phyloP scores from a whole-genome alignment of 768 basidiomycete genomes.

The Pleurotus sapidus region DNA sequence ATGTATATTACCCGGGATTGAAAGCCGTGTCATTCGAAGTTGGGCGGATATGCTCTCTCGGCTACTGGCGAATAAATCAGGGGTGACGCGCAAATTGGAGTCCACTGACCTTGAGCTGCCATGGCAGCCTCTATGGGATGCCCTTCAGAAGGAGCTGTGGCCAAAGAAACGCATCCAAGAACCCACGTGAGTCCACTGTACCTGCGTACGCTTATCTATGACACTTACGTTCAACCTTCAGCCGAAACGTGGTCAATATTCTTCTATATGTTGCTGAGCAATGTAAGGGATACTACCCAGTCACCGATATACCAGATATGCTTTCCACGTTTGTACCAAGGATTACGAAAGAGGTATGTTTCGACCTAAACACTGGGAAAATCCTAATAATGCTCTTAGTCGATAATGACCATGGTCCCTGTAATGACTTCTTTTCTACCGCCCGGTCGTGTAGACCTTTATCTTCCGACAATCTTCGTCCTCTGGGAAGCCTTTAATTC shows the following conservation, averaged over 20 bases:
- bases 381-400: slow-evolving; percentile 33
- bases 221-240: slow-evolving; percentile 14
- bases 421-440: slow-evolving; percentile 80
- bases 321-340: slow-evolving; percentile 68
- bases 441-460: slow-evolving; percentile 58
- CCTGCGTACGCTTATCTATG: slow-evolving; percentile 4
- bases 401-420: slow-evolving; percentile 66
- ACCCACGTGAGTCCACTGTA: slow-evolving; percentile 40
- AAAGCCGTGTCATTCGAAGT: slow-evolving; percentile 63
- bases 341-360: slow-evolving; percentile 64
- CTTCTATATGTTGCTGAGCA: slow-evolving; percentile 72
- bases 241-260: slow-evolving; percentile 69
- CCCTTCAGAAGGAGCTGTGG: slow-evolving; percentile 72
- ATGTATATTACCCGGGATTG: slow-evolving; percentile 73
- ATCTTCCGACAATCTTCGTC: slow-evolving; percentile 69
- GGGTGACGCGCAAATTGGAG: slow-evolving; percentile 65
- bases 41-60: slow-evolving; percentile 82
- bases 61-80: slow-evolving; percentile 63
- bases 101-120: slow-evolving; percentile 61
- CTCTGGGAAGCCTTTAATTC: slow-evolving; percentile 83
- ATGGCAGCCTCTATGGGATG: slow-evolving; percentile 77
- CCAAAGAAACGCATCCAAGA: slow-evolving; percentile 63
- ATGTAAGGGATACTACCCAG: slow-evolving; percentile 67
- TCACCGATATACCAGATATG: slow-evolving; percentile 67
- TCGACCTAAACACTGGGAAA: neutral